These are phyloP conservation scores for Globisporangium okanoganense DNA, from an alignment of 352 stramenopile species.

Conservation along the genomic window DNA sequence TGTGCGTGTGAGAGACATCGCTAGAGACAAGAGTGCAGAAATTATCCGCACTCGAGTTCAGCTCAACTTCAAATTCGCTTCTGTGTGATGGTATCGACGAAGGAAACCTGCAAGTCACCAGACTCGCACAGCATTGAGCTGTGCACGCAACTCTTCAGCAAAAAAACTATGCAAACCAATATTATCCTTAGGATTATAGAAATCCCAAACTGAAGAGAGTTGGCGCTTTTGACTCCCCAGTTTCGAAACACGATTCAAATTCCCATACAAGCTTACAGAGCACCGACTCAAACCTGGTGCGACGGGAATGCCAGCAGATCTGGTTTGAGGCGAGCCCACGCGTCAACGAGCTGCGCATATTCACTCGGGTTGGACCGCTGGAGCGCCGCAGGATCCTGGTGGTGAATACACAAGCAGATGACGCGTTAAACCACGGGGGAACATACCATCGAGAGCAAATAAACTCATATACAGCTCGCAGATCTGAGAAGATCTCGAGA, in stretches of 20 bases:
- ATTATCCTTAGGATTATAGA: neutral
- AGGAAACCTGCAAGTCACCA: no score
- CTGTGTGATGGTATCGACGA: no score
- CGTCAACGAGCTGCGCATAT: conserved; percentile 62
- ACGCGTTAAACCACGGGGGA: no score
- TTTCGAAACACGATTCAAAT: neutral
- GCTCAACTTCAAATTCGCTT: no score
- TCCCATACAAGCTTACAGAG: neutral
- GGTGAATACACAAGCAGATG: neutral
- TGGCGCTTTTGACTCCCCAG: neutral
- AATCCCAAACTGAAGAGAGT: neutral
- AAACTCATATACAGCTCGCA: neutral
- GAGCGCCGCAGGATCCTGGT: conserved; percentile 61
- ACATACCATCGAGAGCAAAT: no score
- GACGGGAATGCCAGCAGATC: conserved; percentile 38
- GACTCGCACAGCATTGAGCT: no score
- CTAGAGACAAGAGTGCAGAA: no score
- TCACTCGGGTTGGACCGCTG: conserved; percentile 70
- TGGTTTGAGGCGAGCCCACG: conserved; percentile 68
- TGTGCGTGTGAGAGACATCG: no score
- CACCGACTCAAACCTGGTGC: conserved; percentile 1
- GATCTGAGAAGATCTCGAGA: neutral
- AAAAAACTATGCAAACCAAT: neutral
- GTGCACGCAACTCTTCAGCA: no score
- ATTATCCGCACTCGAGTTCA: neutral